Base-by-base conservation (phyloP, 176 grass and related monocot genomes). In the Cocos nucifera region DNA sequence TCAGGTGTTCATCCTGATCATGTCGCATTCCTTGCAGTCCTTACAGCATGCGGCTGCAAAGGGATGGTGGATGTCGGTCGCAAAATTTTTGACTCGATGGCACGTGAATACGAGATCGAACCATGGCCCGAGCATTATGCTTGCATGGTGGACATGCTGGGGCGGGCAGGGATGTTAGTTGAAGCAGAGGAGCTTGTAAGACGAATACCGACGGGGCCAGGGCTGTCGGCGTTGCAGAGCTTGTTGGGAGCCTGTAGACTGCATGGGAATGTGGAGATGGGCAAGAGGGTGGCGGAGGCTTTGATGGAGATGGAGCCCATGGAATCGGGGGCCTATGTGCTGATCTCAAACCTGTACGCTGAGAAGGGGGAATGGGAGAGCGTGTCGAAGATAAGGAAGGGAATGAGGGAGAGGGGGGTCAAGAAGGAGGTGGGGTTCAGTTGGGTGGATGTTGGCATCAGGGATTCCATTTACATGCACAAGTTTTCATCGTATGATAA, bases 351-450 rank as follows among this genome's bases (percentile, higher is more conserved):
- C 65, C 77, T 97, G 39, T 92, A 88, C 27, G 93, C 93, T 0
- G 87, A 91, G 51, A 79, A 71, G 51, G 84, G 83, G 16, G 69
- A 83, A 53, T 91, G 92, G 92, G 70, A 62, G 19, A 62, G 75
- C 49, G 93, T 92, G 44, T 84, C 81, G 1, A 85, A 54, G 65
- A 78, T 83, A 23, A 71, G 93, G 50, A 75, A 66, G 84, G 76
- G 78, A 49, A 97, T 85, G 93, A 61, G 76, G 20, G 69, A 76
- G 19, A 88, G 65, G 32, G 87, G 87, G 32, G 72, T 88, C 19
- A 88, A 70, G 75, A 85, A 97, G 78, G 87, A 88, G 63, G 32
- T 88, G 15, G 92, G 87, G 20, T 97, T 91, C 68, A 88, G 84
- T 57, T 97, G 87, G 92, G 87, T 91, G 32, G 93, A 91, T 76